Conservation (phyloP, 2,329 filamentous ascomycete species). For the Arthroderma sp. region DNA sequence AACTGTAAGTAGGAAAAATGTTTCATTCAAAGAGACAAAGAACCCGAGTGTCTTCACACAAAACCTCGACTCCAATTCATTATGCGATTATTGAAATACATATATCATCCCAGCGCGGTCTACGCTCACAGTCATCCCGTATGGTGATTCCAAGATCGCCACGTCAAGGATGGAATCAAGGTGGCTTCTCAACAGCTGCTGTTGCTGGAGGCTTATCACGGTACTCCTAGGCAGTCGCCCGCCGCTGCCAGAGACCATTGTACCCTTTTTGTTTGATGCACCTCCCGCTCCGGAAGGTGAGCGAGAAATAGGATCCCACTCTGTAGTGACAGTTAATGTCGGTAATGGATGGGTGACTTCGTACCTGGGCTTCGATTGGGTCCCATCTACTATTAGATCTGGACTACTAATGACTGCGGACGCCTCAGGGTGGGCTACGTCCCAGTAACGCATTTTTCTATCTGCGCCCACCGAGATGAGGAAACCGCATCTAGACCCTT, state of each 20-base stretch:
- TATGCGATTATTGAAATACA: constrained; percentile 48
- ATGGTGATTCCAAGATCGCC: constrained; percentile 74
- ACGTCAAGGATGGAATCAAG: constrained; percentile 80
- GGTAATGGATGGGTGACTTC: constrained; percentile 49
- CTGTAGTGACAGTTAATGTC: constrained; percentile 52
- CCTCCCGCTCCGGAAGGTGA: constrained; percentile 16
- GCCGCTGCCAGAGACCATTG: constrained; percentile 23
- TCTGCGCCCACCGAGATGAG: constrained; percentile 80
- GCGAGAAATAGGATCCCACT: constrained; percentile 40
- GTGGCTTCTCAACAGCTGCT: constrained; percentile 72
- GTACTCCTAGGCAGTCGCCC: constrained; percentile 55
- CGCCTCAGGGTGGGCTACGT: constrained; percentile 62
- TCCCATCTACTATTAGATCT: constrained; percentile 47
- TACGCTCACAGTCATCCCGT: constrained; percentile 82
- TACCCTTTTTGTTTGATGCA: constrained; percentile 18
- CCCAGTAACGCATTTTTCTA: constrained; percentile 89
- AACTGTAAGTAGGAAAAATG: too few species aligned
- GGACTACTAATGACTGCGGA: constrained; percentile 72
- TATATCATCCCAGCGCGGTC: constrained; percentile 84
- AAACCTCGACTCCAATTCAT: too few species aligned
- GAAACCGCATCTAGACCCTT: constrained; percentile 58
- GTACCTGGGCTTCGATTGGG: constrained; percentile 51
- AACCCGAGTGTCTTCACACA: too few species aligned
- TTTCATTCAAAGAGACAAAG: too few species aligned
- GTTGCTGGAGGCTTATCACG: constrained; percentile 77